phyloP scores from a whole-genome alignment of 164 flowering plant species.

The Brasenia schreberi region DNA sequence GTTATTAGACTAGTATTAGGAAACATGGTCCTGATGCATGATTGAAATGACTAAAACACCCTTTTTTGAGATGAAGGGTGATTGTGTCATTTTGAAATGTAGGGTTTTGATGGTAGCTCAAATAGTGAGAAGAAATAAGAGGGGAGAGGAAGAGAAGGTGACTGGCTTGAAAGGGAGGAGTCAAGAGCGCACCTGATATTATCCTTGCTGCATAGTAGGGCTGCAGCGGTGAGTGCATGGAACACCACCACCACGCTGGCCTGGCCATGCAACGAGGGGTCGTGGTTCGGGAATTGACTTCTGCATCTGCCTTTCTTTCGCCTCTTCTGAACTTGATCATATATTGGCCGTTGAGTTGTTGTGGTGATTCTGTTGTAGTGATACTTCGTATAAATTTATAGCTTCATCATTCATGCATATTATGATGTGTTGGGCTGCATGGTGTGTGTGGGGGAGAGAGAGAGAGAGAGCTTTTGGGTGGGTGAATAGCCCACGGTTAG shows the following conservation, averaged over 20 bases:
- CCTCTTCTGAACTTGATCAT: background rate
- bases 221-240: conserved; percentile 1
- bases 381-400: no score
- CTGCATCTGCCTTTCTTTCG: conserved; percentile 5
- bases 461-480: no score
- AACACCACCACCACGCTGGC: background rate
- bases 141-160: background rate
- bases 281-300: conserved; percentile 67
- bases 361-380: background rate
- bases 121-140: background rate
- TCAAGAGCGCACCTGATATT: conserved; percentile 97
- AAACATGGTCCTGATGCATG: no score
- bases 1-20: no score
- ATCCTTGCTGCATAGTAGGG: conserved; percentile 43
- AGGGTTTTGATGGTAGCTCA: background rate
- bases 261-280: conserved; percentile 31
- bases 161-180: conserved; percentile 21
- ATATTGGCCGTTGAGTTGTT: background rate
- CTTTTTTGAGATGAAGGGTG: no score
- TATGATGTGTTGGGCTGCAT: no score
- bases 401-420: no score
- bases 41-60: no score
- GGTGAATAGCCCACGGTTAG: no score
- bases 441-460: no score
- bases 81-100: background rate